phyloP scores from a whole-genome alignment of 805 yeast genomes.

The Starmerella sirachaensis region DNA sequence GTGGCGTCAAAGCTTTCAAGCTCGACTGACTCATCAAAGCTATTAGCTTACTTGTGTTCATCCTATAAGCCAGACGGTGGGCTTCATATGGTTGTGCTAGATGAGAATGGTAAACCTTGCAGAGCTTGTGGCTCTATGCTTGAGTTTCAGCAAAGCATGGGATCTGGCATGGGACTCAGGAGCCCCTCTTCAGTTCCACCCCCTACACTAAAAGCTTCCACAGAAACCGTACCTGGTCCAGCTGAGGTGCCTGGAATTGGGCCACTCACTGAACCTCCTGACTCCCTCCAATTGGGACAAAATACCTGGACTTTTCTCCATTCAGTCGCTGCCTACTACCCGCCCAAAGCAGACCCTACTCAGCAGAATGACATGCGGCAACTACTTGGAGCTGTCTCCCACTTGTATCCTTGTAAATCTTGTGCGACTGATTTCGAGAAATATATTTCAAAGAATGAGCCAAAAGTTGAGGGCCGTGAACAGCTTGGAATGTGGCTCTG shows the following conservation, averaged over 20 bases:
- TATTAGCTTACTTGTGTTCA: no score
- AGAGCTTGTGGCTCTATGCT: conserved; percentile 74
- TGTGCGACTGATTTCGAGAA: conserved; percentile 76
- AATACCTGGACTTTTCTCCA: conserved; percentile 91
- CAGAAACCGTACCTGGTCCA: conserved; percentile 21
- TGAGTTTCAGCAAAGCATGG: conserved; percentile 61
- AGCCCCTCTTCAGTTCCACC: conserved; percentile 21
- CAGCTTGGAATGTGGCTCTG: conserved; percentile 85
- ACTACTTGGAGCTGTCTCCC: conserved; percentile 59
- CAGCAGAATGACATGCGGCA: conserved; percentile 62
- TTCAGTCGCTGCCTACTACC: conserved; percentile 80
- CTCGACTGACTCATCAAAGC: no score
- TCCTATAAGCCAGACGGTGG: background rate
- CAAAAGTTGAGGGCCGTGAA: conserved; percentile 42
- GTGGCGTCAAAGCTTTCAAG: no score
- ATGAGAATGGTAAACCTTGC: conserved; percentile 90
- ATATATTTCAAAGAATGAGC: conserved; percentile 39
- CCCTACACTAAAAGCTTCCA: conserved; percentile 17
- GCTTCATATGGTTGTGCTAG: conserved; percentile 45
- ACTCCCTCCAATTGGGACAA: conserved; percentile 64
- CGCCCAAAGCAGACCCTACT: conserved; percentile 46
- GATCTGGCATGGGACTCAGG: background rate
- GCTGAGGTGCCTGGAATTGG: conserved; percentile 14
- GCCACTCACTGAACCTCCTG: conserved; percentile 65
- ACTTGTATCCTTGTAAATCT: conserved; percentile 84